Evolutionary conservation across 2,329 filamentous ascomycete species (phyloP), one percentile per base, ranked within the genome.

Genomic region (Aspergillus fumigatus): DNA sequence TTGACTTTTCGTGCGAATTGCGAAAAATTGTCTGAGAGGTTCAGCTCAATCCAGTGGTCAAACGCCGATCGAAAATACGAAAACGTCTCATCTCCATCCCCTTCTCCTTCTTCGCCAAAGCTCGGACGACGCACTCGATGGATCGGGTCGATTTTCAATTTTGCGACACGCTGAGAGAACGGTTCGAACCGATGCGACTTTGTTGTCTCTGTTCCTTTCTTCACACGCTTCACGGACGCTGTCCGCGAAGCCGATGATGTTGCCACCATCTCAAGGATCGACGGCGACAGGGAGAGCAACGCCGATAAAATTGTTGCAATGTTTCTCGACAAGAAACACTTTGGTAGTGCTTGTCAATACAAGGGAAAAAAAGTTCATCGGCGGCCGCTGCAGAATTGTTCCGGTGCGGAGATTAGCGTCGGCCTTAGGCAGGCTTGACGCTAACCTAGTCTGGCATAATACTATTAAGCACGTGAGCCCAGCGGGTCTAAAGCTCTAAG

Each of bases 71-170:
- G 85, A 66, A 99, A 92, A 75, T 96, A 94, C 21, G 93, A 97
- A n/a, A 89, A 89, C 27, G 86, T 84, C 23, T 87, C 82, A 58
- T 87, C 84, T 68, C 88, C 82, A 58, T 87, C 84, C 68, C 88
- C 80, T 73, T 87, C 84, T 68, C 88, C 80, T 73, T 92, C 88
- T 79, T 88, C 85, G 60, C 92, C 88, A 77, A 94, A 86, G 87
- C 77, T 95, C 84, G 72, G 72, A 41, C 88, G 88, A 75, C 92
- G 90, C 67, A 95, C 88, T 76, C 88, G 88, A 74, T 94, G 91
- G 65, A 99, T 84, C 48, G 94, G 94, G 68, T 99, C 93, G 77
- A 99, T 88, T 76, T 90, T 94, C 70, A 97, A 84, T 73, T 92
- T 94, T 61, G 90, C 85, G 72, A 97, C 90, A 74, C 95, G 94